Base-by-base conservation (phyloP, 2,329 filamentous ascomycete species). In the Exophiala lecanii-corni region DNA sequence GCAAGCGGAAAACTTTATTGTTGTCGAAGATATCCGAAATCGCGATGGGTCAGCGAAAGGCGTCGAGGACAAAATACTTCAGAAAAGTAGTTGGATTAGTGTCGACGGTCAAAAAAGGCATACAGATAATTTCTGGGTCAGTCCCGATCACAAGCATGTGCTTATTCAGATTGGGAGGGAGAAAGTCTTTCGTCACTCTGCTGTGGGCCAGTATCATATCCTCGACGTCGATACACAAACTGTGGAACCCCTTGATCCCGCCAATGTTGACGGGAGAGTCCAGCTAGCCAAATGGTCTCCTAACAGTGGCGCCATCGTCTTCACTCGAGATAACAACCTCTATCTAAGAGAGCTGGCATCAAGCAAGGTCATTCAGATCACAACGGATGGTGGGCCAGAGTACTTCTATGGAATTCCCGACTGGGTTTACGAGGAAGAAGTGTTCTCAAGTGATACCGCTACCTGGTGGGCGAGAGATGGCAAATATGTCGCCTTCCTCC, bases 401-500 rank as follows among this genome's bases (percentile, higher is more conserved):
- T 79, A 92, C 47, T 98, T 98, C 65, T 96, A 98, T 57, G 92
- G 92, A 13, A 80, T 96, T 15, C 92, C 92, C 0, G 94, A 98
- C 63, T 98, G 92, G 92, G 92, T 97, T 0, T 95, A 94, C 58
- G 87, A 94, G 60, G 81, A 84, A 57, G 88, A 94, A 62, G 87
- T 94, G 2, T 86, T 97, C 50, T 65, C 71, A 10, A 83, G 78
- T 1, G 85, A 86, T 55, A 87, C 79, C 49, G 91, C 86, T 4
- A 94, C 89, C 1, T 98, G 94, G 92, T 98, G 89, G 89, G 91
- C 88, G 23, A 76, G 82, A 25, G 87, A 94, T 61, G 92, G 89
- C 39, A 84, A 88, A 57, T 94, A 86, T 60, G 68, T 98, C 45
- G 88, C 92, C 16, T 98, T 95, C 63, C 70, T 98, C 47, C 82